A percentile compares a stretch with the other conserved stretches of the same genome.
Evolutionary conservation across 768 basidiomycete genomes (phyloP).

Genomic region (Heimioporus sp.): DNA sequence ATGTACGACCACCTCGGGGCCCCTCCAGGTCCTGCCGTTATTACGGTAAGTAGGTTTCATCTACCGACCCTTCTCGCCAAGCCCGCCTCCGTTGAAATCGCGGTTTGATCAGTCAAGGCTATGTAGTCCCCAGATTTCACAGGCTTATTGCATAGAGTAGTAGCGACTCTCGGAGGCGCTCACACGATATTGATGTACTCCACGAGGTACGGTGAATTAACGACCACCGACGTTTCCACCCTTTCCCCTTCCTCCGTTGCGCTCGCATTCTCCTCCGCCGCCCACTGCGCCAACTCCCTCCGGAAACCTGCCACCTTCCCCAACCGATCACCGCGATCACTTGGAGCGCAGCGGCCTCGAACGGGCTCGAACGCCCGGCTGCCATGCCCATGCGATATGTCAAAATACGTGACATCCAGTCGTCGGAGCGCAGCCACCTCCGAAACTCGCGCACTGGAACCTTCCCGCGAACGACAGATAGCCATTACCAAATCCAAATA

Average conservation of each 20-base stretch:
- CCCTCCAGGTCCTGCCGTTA: too few species aligned
- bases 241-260: not conserved
- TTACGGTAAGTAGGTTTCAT: too few species aligned
- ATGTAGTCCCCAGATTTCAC: too few species aligned
- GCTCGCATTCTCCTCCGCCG: not conserved
- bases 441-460: not conserved
- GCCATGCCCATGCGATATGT: slow-evolving; percentile 5
- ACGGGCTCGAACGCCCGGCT: not conserved
- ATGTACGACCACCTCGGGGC: too few species aligned
- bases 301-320: not conserved
- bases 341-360: too few species aligned
- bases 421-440: slow-evolving; percentile 6
- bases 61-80: too few species aligned
- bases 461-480: slow-evolving; percentile 10
- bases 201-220: slow-evolving; percentile 8
- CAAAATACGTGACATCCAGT: slow-evolving; percentile 9
- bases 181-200: slow-evolving; percentile 5
- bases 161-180: too few species aligned
- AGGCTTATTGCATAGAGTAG: too few species aligned
- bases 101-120: too few species aligned
- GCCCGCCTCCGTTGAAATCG: too few species aligned
- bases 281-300: not conserved
- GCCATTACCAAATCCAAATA: slow-evolving; percentile 8
- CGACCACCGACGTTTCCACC: slow-evolving; percentile 6
- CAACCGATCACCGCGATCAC: not conserved